A percentile compares a stretch with the other conserved stretches of the same genome.
These are phyloP conservation scores for Yamadazyma philogaea DNA, from an alignment of 805 yeast species.

Conservation along the genomic window DNA sequence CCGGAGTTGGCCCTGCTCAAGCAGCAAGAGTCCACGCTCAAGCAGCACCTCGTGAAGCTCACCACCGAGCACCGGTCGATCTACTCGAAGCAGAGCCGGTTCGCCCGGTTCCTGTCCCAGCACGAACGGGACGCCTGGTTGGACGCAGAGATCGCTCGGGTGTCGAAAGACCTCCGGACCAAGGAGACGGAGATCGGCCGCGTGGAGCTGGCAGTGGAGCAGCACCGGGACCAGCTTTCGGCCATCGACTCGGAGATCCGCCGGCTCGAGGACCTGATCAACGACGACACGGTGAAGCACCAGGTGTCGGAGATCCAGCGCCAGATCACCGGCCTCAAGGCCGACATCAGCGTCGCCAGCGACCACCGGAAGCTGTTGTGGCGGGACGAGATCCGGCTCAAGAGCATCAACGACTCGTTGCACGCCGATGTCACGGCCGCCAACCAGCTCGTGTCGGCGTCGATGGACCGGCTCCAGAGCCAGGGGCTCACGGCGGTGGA, in stretches of 20 bases:
- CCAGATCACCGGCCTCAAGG: slow-evolving; percentile 40
- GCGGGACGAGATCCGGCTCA: slow-evolving; percentile 72
- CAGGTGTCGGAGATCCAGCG: slow-evolving; percentile 24
- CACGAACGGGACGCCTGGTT: slow-evolving; percentile 71
- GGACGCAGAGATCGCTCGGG: slow-evolving; percentile 42
- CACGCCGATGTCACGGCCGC: slow-evolving; percentile 54
- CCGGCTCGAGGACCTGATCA: slow-evolving; percentile 13
- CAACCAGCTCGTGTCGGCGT: slow-evolving; percentile 59
- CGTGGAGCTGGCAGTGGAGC: slow-evolving; percentile 18
- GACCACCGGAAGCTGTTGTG: slow-evolving; percentile 72
- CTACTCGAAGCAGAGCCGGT: slow-evolving; percentile 69
- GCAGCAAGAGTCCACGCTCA: slow-evolving; percentile 38
- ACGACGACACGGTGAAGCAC: slow-evolving; percentile 9
- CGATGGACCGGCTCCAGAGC: slow-evolving; percentile 71
- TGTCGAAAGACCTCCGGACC: slow-evolving; percentile 27
- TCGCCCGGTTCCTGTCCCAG: slow-evolving; percentile 52
- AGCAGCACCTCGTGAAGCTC: slow-evolving; percentile 37
- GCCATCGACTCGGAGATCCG: slow-evolving; percentile 16
- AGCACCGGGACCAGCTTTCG: slow-evolving; percentile 23
- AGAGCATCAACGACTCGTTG: slow-evolving; percentile 54
- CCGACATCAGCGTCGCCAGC: slow-evolving; percentile 41
- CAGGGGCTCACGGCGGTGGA: slow-evolving; percentile 69
- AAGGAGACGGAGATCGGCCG: slow-evolving; percentile 24
- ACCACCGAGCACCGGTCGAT: slow-evolving; percentile 56
- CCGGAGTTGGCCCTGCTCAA: slow-evolving; percentile 43